Base-by-base conservation (phyloP, 805 yeast genomes). In the Candida corydali region DNA sequence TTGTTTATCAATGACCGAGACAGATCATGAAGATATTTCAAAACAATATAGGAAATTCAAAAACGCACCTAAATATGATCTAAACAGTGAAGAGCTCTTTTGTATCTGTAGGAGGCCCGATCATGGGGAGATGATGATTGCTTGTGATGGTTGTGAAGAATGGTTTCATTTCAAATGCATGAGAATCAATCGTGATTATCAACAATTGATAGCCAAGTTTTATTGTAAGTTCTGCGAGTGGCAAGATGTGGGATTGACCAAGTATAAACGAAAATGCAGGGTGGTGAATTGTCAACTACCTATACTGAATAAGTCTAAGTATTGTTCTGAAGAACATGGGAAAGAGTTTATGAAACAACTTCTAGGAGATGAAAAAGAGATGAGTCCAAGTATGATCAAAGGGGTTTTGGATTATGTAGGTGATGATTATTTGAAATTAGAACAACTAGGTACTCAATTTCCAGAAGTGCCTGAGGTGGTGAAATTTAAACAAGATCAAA, bases 111-210 rank as follows among this genome's bases (percentile, higher is more conserved):
- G 93, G 26, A 73, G 72, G 42, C 82, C 87, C 0, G 96, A 89
- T 50, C 93, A 89, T 1, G 71, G 70, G 2, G 80, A 77, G 40
- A 62, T 88, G 54, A 89, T 89, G 97, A 83, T 89, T n/a, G 86
- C 84, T 0, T 88, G 97, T 55, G 96, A 88, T 54, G 89, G 86
- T 5, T 89, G 97, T 59, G 96, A 87, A 51, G 96, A 86, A 40
- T 89, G 97, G 97, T 89, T 73, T 53, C 97, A 89, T 59, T 86
- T 88, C 57, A 64, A 62, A 31, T 89, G 97, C 54, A 75, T 88
- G 71, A 70, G 70, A 36, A 53, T 87, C 25, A 69, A 78, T 35
- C 55, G 54, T 7, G 59, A 65, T 37, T 73, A 71, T 49, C 69
- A 75, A 39, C 66, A 70, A 26, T 62, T 87, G 34, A 79, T 87